phyloP scores from a whole-genome alignment of 2,329 filamentous ascomycete species.

The Sporothrix globosa region DNA sequence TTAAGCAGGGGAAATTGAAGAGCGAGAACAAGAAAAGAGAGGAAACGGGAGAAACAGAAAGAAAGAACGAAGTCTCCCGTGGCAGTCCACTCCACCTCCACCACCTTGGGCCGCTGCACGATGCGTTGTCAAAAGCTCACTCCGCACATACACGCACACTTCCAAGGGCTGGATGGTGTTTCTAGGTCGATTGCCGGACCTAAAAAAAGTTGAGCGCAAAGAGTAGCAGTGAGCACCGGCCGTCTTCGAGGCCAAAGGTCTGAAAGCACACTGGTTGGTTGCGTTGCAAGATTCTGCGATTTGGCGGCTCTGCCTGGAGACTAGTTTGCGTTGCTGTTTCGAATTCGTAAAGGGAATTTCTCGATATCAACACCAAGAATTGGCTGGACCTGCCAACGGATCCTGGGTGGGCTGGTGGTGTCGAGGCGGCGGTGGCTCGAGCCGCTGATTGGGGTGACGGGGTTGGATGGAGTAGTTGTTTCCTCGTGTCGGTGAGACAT shows the following conservation, averaged over 20 bases:
- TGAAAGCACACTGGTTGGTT: background rate
- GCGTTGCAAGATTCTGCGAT: background rate
- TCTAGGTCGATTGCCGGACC: constrained; percentile 1
- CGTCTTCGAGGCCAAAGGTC: constrained; percentile 2
- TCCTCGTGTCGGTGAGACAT: constrained; percentile 31
- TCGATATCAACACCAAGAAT: background rate
- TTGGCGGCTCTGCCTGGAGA: constrained; percentile 7
- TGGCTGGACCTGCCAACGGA: constrained; percentile 12
- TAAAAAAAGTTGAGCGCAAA: background rate
- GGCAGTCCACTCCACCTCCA: constrained; percentile 12
- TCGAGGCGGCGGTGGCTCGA: background rate
- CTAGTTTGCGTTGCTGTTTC: background rate
- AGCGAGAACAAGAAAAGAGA: background rate
- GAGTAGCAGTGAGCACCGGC: background rate
- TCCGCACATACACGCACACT: background rate
- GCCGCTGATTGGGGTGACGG: constrained; percentile 1
- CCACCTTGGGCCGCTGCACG: constrained; percentile 35
- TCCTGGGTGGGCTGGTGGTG: background rate
- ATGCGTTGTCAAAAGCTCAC: constrained; percentile 34
- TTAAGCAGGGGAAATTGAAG: background rate
- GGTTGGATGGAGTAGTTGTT: constrained; percentile 12
- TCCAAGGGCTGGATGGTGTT: background rate
- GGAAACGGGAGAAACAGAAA: background rate
- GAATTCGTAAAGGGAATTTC: background rate
- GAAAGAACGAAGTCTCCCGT: constrained; percentile 5